phyloP scores from a whole-genome alignment of 352 stramenopile genomes.

The Stramenopiles sp. region DNA sequence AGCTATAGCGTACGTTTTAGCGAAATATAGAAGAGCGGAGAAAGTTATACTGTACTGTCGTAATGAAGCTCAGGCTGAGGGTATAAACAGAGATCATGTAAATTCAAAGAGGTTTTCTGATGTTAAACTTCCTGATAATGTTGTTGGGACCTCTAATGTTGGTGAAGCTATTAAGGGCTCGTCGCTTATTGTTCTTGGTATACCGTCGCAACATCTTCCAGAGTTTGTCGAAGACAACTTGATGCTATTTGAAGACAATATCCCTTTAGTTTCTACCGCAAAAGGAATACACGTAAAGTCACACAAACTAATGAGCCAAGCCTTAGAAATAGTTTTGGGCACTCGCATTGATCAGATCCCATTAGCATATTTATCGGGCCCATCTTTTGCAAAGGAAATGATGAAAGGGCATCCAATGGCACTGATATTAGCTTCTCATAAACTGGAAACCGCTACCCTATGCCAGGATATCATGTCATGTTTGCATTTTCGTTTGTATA shows the following conservation, averaged over 20 bases:
- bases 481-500: constrained; percentile 78
- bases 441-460: constrained; percentile 58
- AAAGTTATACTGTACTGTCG: constrained; percentile 72
- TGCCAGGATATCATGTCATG: constrained; percentile 57
- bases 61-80: constrained; percentile 47
- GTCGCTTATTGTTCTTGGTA: too few species aligned
- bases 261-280: constrained; percentile 72
- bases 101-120: constrained; percentile 49
- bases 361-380: constrained; percentile 80
- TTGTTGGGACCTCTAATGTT: too few species aligned
- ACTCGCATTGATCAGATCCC: constrained; percentile 70
- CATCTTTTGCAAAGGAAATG: constrained; percentile 89
- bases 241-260: constrained; percentile 48
- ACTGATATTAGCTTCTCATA: constrained; percentile 73
- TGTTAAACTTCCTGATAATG: constrained; percentile 46
- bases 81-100: constrained; percentile 70
- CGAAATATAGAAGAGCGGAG: constrained; percentile 63
- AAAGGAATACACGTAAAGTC: constrained; percentile 87
- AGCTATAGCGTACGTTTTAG: constrained; percentile 73
- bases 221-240: too few species aligned
- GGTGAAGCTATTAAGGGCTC: too few species aligned
- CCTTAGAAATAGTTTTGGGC: constrained; percentile 68
- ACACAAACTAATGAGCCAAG: constrained; percentile 80
- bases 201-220: too few species aligned
- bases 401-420: constrained; percentile 76